These are phyloP conservation scores for Erythrophleum fordii DNA, from an alignment of 306 rosid species.

Conservation along the genomic window DNA sequence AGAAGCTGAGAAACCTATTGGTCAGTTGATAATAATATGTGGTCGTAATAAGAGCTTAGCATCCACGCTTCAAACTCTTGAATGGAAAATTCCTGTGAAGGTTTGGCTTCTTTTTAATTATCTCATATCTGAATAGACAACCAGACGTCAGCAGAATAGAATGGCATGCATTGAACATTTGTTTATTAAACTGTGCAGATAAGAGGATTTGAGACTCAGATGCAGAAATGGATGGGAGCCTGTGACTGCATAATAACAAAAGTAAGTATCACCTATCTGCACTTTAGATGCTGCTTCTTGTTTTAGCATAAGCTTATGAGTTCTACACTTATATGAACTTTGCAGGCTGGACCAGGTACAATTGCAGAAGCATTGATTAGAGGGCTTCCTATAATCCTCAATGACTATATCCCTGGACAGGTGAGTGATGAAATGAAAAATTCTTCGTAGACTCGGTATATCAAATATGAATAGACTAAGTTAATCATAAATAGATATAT, in stretches of 20 bases:
- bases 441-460: not conserved
- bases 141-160: conserved; percentile 7
- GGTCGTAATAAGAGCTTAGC: conserved; percentile 80
- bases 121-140: conserved; percentile 11
- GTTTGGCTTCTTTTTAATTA: conserved; percentile 46
- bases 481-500: not conserved
- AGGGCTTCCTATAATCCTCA: conserved; percentile 95
- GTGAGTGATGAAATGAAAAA: conserved; percentile 45
- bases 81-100: conserved; percentile 90
- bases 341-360: conserved; percentile 98
- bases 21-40: conserved; percentile 80
- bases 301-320: conserved; percentile 31
- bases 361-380: conserved; percentile 96
- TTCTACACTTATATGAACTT: not conserved
- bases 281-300: conserved; percentile 7
- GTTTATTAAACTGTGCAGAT: conserved; percentile 54
- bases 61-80: conserved; percentile 62
- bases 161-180: conserved; percentile 14
- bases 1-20: conserved; percentile 71
- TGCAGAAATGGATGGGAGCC: conserved; percentile 99
- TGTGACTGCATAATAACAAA: conserved; percentile 98
- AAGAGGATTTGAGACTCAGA: conserved; percentile 87
- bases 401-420: conserved; percentile 98
- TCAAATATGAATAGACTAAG: not conserved
- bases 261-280: conserved; percentile 51